phyloP scores from a whole-genome alignment of 75 land plant genomes.

The Azolla pinnata region DNA sequence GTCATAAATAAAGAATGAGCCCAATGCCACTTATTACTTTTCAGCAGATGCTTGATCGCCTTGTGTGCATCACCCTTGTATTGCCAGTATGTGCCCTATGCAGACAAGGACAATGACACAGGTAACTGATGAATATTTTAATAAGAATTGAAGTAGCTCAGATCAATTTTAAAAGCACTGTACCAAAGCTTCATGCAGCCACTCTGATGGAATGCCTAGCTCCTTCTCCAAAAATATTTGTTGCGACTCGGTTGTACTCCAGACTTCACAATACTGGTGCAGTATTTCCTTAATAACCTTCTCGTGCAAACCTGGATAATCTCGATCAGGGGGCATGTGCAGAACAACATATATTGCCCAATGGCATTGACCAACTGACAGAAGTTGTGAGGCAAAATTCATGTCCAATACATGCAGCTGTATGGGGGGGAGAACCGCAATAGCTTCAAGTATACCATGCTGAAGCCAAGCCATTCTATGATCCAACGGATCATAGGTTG shows the following conservation, averaged over 20 bases:
- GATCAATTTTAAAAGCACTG: neutral
- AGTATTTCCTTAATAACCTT: conserved; percentile 74
- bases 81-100: conserved; percentile 73
- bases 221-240: conserved; percentile 61
- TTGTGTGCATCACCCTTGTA: conserved; percentile 51
- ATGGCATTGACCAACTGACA: conserved; percentile 67
- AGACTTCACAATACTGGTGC: conserved; percentile 74
- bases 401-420: conserved; percentile 70
- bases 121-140: neutral
- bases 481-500: conserved; percentile 85
- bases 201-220: conserved; percentile 70
- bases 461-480: conserved; percentile 97
- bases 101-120: neutral
- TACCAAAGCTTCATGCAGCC: conserved; percentile 98
- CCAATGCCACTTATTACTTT: conserved; percentile 73
- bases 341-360: conserved; percentile 93
- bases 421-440: conserved; percentile 50
- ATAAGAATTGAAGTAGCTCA: neutral
- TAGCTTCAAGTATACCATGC: conserved; percentile 58
- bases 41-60: conserved; percentile 69
- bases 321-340: conserved; percentile 59
- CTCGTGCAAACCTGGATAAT: conserved; percentile 62
- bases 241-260: conserved; percentile 62
- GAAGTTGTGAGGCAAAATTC: conserved; percentile 80
- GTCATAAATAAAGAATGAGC: conserved; percentile 79